Evolutionary conservation across 1,284 basidiomycete genomes (phyloP).

Genomic region (Heterobasidion parviporum): DNA sequence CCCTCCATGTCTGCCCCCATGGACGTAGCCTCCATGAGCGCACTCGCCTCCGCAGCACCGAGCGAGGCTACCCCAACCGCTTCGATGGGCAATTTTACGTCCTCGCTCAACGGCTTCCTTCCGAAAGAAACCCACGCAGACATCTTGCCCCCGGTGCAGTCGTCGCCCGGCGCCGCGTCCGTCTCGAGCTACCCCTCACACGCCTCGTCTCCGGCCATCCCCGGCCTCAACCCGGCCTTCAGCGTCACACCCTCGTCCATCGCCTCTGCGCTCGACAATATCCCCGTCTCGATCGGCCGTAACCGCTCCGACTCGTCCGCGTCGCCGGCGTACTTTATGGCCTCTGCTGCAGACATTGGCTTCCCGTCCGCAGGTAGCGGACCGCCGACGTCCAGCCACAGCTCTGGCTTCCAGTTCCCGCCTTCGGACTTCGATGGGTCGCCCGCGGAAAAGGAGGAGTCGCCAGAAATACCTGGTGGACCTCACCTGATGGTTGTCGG

Average conservation of each 20-base stretch:
- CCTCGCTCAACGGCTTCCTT: constrained; percentile 18
- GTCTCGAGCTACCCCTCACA: constrained; percentile 30
- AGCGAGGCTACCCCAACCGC: constrained; percentile 8
- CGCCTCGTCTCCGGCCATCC: constrained; percentile 32
- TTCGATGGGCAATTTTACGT: constrained; percentile 10
- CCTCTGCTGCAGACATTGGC: constrained; percentile 21
- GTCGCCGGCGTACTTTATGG: constrained; percentile 22
- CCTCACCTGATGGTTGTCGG: constrained; percentile 30
- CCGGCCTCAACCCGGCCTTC: constrained; percentile 23
- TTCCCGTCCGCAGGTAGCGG: constrained; percentile 22
- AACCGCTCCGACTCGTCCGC: constrained; percentile 29
- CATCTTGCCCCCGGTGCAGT: constrained; percentile 17
- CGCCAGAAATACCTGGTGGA: constrained; percentile 23
- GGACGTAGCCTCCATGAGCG: constrained; percentile 11
- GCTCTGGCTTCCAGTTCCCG: constrained; percentile 21
- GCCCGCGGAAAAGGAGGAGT: constrained; percentile 15
- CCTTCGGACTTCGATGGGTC: constrained; percentile 17
- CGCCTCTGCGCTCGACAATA: constrained; percentile 24
- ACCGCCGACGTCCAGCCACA: constrained; percentile 21
- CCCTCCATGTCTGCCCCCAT: constrained; percentile 5
- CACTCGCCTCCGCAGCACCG: constrained; percentile 3
- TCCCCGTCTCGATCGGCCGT: constrained; percentile 16
- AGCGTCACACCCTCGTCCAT: constrained; percentile 24
- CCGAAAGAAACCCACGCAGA: constrained; percentile 18
- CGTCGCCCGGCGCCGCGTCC: constrained; percentile 33